Percentiles rank a stretch among this genome's conserved stretches.
Conservation (phyloP, 352 stramenopile genomes). For the Phytopythium delawarense region DNA sequence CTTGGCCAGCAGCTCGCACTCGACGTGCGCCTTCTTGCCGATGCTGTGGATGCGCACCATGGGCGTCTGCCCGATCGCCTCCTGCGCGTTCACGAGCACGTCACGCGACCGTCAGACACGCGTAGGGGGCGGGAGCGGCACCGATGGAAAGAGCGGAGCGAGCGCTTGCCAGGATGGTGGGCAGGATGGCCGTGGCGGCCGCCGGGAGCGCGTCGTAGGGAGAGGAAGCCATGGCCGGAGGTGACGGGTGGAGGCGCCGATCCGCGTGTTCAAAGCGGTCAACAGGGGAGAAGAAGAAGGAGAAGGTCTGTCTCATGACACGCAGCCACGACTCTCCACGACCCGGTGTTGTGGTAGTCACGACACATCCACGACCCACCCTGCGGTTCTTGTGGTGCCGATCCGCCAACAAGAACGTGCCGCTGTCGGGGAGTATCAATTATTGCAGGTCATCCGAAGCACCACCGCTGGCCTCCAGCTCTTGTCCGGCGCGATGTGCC, state of each 20-base stretch:
- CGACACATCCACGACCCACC: neutral
- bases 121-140: neutral
- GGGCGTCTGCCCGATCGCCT: conserved; percentile 90
- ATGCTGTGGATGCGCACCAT: conserved; percentile 93
- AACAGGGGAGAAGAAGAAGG: neutral
- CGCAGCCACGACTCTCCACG: neutral
- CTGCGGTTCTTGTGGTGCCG: conserved; percentile 1
- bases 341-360: neutral
- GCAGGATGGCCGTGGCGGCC: conserved; percentile 47
- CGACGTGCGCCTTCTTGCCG: conserved; percentile 65
- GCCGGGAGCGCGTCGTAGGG: conserved; percentile 25
- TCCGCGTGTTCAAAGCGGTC: neutral
- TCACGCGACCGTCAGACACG: neutral
- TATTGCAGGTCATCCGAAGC: neutral
- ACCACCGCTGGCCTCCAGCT: conserved; percentile 2
- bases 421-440: neutral
- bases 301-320: neutral
- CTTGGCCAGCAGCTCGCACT: conserved; percentile 93
- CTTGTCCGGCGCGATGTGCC: neutral
- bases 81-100: conserved; percentile 11
- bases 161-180: conserved; percentile 45
- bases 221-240: conserved; percentile 17
- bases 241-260: neutral
- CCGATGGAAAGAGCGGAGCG: neutral
- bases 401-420: conserved; percentile 1